Evolutionary conservation across 441 rosid species (phyloP), one percentile per base, ranked within the genome.

Genomic region (Populus hybrid): DNA sequence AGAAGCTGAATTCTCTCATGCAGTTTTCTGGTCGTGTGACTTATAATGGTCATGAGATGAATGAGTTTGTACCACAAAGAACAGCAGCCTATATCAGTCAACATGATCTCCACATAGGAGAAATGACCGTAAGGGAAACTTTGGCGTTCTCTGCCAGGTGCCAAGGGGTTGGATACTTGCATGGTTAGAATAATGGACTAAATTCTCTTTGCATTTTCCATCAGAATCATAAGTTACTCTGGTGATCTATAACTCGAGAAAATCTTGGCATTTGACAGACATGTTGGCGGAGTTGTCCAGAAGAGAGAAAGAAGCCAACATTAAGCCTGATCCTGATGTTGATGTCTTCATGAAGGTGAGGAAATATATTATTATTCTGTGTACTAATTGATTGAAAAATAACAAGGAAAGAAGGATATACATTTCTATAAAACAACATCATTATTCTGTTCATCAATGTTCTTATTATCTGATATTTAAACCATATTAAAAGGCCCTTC

Each of bases 331-430:
- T 73, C 81, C 73, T 1, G 86, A 81, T 63, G 20, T 84, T 70
- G 86, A 84, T 71, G 75, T 81, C 34, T 84, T 75, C 72, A 81
- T 81, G 82, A 84, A 84, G 80, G 86, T 81, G 18, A 77, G 78
- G 4, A 3, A 70, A 69, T 50, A 21, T 3, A 67, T 6, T 24
- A 30, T 0, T 20, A 32, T 9, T 53, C 50, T 20, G 6, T 46
- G 57, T 14, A 14, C 57, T 46, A 46, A 46, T 46, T 14, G 57
- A 40, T 14, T 46, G 18, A 46, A 14, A 46, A 46, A 46, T 14
- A 14, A 46, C 57, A 0, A 4, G 57, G 57, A 14, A 46, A 46
- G 57, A 46, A 46, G 57, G 18, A 46, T 14, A 46, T 14, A 14
- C 20, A 12, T 46, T 46, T 46, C 20, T 46, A 12, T 46, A 46